Conservation (phyloP, 805 yeast species). For the Kazachstania bromeliacearum region DNA sequence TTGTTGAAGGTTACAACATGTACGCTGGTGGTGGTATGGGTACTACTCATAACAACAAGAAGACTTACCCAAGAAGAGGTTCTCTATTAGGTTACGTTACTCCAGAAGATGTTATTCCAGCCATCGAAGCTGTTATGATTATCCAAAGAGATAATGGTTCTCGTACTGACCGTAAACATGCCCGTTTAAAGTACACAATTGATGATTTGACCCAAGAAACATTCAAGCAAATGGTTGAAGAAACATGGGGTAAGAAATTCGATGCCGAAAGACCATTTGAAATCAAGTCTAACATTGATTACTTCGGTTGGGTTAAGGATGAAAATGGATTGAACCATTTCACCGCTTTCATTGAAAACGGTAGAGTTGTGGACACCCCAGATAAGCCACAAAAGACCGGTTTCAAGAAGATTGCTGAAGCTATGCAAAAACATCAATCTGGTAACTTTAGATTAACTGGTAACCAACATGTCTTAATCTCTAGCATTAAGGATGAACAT, state of each 20-base stretch:
- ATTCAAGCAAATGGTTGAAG: slow-evolving; percentile 74
- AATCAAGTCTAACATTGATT: slow-evolving; percentile 80
- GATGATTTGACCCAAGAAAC: slow-evolving; percentile 88
- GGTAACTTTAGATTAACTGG: slow-evolving; percentile 93
- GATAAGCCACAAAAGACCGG: slow-evolving; percentile 88
- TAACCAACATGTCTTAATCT: slow-evolving; percentile 82
- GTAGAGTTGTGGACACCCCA: slow-evolving; percentile 88
- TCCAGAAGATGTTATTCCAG: slow-evolving; percentile 59
- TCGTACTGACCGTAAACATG: slow-evolving; percentile 93
- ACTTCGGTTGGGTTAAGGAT: slow-evolving; percentile 89
- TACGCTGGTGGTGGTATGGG: slow-evolving; percentile 99
- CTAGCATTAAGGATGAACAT: slow-evolving; percentile 63
- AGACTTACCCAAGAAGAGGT: slow-evolving; percentile 94
- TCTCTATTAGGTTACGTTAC: slow-evolving; percentile 71
- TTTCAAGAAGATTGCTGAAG: slow-evolving; percentile 65
- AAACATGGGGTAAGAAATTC: slow-evolving; percentile 66
- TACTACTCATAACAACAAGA: slow-evolving; percentile 89
- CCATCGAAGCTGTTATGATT: slow-evolving; percentile 84
- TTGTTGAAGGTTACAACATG: slow-evolving; percentile 73
- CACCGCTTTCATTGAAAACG: slow-evolving; percentile 91
- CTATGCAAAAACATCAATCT: slow-evolving; percentile 45
- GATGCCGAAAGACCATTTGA: slow-evolving; percentile 62
- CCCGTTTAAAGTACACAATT: slow-evolving; percentile 92
- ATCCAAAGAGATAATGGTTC: slow-evolving; percentile 94
- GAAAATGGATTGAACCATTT: slow-evolving; percentile 78